A percentile compares a stretch with the other conserved stretches of the same genome.
phyloP scores from a whole-genome alignment of 129 eudicot species.

The Chrysanthemum lavandulifolium region DNA sequence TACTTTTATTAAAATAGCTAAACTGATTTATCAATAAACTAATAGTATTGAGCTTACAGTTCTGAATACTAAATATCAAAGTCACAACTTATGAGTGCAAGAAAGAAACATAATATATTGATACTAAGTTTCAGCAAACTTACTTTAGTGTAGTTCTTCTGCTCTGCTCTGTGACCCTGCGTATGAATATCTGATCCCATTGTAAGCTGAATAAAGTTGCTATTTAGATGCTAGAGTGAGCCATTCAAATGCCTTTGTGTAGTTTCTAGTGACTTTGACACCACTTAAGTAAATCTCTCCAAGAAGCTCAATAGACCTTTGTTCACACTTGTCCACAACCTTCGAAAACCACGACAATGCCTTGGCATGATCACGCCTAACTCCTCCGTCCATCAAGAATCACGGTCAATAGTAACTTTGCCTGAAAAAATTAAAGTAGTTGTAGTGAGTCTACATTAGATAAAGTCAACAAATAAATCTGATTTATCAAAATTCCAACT shows the following conservation, averaged over 20 bases:
- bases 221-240: constrained; percentile 85
- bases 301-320: constrained; percentile 90
- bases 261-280: constrained; percentile 80
- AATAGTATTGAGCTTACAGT: too few species aligned
- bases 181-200: constrained; percentile 92
- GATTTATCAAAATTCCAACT: not conserved
- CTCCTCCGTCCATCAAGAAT: constrained; percentile 69
- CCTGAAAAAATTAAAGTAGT: constrained; percentile 46
- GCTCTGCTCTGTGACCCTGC: constrained; percentile 92
- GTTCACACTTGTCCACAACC: constrained; percentile 92
- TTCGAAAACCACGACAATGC: constrained; percentile 76
- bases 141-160: constrained; percentile 88
- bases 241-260: constrained; percentile 89
- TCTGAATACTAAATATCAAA: not conserved
- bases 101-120: constrained; percentile 16
- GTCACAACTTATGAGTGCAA: not conserved
- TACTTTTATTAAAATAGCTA: too few species aligned
- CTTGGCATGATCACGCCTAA: constrained; percentile 85
- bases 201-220: constrained; percentile 87
- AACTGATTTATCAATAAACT: too few species aligned
- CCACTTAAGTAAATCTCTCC: constrained; percentile 96
- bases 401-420: constrained; percentile 60
- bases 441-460: constrained; percentile 14
- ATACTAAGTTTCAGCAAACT: constrained; percentile 26
- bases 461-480: not conserved